phyloP scores from a whole-genome alignment of 225 moss, liverwort and hornwort genomes.

The Physcomitrellopsis africana region DNA sequence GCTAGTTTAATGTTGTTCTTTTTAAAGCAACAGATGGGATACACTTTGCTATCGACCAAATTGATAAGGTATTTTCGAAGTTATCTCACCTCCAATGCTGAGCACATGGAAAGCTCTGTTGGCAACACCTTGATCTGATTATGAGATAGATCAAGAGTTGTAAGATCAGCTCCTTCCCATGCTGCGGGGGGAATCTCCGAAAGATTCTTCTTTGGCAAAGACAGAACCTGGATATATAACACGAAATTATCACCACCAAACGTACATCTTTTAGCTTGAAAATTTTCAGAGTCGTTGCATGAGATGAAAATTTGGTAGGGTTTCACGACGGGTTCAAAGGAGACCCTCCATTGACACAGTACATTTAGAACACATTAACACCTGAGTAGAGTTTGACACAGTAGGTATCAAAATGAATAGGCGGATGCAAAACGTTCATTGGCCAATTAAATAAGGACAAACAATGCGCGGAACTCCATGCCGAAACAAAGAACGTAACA shows the following conservation, averaged over 20 bases:
- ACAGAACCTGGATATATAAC: conserved; percentile 48
- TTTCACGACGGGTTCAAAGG: background rate
- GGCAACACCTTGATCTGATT: conserved; percentile 73
- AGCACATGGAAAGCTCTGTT: conserved; percentile 62
- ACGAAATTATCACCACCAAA: background rate
- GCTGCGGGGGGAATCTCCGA: conserved; percentile 55
- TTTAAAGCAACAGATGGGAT: background rate
- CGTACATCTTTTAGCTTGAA: background rate
- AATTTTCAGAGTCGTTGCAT: background rate
- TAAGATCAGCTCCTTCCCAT: conserved; percentile 58
- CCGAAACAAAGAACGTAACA: background rate
- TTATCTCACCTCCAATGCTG: conserved; percentile 62
- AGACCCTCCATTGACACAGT: background rate
- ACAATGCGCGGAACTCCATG: background rate
- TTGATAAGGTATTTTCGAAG: background rate
- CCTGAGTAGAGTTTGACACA: background rate
- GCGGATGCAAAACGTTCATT: background rate
- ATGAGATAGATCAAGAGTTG: conserved; percentile 65
- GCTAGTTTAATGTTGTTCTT: background rate
- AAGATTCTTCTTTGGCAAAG: conserved; percentile 63
- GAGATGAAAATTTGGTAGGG: background rate
- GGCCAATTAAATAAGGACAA: background rate
- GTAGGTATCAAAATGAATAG: background rate
- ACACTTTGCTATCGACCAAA: background rate
- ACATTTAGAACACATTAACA: background rate